Conservation (phyloP, 2,329 filamentous ascomycete species). For the Coniochaeta sp. region DNA sequence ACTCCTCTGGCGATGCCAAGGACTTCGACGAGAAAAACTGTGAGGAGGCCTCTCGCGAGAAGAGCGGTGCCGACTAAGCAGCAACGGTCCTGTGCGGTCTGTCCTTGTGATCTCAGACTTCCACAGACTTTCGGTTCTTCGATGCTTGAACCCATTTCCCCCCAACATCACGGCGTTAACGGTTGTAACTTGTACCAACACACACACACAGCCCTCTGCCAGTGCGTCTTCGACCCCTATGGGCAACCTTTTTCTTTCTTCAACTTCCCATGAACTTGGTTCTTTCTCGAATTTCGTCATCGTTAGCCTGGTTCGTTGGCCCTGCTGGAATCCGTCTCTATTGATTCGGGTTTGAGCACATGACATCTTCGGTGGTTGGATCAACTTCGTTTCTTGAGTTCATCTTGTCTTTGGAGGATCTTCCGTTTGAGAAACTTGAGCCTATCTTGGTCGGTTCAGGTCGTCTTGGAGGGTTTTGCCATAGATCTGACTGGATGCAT, state of each 20-base stretch:
- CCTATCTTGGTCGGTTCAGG: not conserved
- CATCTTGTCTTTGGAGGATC: not conserved
- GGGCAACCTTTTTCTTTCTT: not conserved
- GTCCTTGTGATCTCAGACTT: not conserved
- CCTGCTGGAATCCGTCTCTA: not conserved
- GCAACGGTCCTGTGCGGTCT: not conserved
- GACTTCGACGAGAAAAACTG: not conserved
- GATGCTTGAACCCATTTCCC: not conserved
- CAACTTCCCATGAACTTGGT: not conserved
- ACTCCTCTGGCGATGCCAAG: not conserved
- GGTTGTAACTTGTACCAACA: too few relatives aligned
- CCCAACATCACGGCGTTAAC: not conserved
- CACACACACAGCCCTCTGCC: too few relatives aligned
- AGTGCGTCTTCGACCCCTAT: not conserved
- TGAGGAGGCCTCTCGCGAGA: not conserved
- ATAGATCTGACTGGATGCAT: not conserved
- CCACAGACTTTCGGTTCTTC: not conserved
- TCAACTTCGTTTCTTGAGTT: not conserved
- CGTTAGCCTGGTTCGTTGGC: not conserved
- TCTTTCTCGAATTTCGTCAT: not conserved
- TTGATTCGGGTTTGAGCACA: not conserved
- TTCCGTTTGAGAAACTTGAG: not conserved
- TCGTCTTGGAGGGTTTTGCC: not conserved
- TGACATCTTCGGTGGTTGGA: not conserved
- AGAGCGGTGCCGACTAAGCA: not conserved